These are phyloP conservation scores for Pelargonium exstipulatum DNA, from an alignment of 441 rosid species.

Conservation along the genomic window DNA sequence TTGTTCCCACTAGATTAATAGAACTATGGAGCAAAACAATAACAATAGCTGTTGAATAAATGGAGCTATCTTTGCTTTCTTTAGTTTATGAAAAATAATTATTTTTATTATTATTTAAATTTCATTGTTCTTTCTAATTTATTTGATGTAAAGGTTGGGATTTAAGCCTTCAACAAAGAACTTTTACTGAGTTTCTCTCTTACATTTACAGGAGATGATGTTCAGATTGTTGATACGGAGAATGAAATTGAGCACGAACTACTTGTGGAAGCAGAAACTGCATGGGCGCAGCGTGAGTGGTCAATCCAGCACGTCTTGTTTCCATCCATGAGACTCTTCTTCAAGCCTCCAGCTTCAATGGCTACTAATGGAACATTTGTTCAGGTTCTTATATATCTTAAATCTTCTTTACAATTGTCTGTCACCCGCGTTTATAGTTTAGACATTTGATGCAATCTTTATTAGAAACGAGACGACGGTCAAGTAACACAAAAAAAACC, in stretches of 20 bases:
- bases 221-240: constrained; percentile 27
- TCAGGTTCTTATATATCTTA: constrained; percentile 34
- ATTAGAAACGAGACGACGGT: no score
- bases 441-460: background rate
- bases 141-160: background rate
- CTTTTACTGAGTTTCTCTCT: background rate
- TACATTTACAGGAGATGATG: constrained; percentile 32
- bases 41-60: background rate
- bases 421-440: background rate
- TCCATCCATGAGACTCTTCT: constrained; percentile 82
- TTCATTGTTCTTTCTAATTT: background rate
- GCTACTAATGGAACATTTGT: constrained; percentile 86
- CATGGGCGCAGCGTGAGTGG: constrained; percentile 98
- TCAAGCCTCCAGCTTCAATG: constrained; percentile 83
- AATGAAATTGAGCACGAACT: constrained; percentile 52
- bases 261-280: constrained; percentile 69
- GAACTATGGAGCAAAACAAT: background rate
- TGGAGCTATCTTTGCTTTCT: background rate
- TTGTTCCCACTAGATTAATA: background rate
- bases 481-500: no score
- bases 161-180: background rate
- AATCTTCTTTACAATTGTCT: constrained; percentile 8
- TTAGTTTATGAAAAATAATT: no score
- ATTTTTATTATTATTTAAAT: no score
- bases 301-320: constrained; percentile 87